Evolutionary conservation across 2,329 filamentous ascomycete species (phyloP).

Genomic region (Pseudocercospora pini-densiflorae): DNA sequence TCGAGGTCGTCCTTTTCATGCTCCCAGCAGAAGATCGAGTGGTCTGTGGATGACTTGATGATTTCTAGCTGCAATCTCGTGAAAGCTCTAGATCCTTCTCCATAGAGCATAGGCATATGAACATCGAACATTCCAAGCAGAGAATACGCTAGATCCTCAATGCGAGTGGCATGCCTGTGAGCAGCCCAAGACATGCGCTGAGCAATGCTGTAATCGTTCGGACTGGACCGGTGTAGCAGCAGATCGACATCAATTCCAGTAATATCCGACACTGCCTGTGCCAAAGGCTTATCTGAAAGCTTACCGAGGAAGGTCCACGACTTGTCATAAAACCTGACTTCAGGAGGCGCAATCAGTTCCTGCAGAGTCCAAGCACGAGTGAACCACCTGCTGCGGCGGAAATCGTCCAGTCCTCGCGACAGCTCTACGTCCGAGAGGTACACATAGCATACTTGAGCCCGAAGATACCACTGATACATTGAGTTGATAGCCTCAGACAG

Average conservation of each 20-base stretch:
- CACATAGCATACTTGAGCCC: slow-evolving; percentile 23
- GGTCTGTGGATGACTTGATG: slow-evolving; percentile 10
- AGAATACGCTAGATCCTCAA: slow-evolving; percentile 12
- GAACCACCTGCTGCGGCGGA: slow-evolving; percentile 4
- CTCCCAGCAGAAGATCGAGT: slow-evolving; percentile 12
- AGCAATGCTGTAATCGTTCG: slow-evolving; percentile 13
- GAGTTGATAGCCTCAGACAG: slow-evolving; percentile 18
- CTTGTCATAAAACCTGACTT: slow-evolving; percentile 7
- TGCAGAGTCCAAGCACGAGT: slow-evolving; percentile 13
- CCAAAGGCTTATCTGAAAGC: background rate
- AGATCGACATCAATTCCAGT: background rate
- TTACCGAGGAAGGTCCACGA: background rate
- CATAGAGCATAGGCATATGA: slow-evolving; percentile 12
- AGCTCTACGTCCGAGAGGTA: slow-evolving; percentile 16
- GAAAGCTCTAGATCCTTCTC: slow-evolving; percentile 6
- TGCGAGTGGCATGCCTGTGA: background rate
- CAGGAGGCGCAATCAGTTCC: slow-evolving; percentile 8
- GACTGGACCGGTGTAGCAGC: background rate
- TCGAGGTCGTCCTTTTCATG: background rate
- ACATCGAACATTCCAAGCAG: slow-evolving; percentile 11
- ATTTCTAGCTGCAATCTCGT: slow-evolving; percentile 12
- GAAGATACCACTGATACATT: slow-evolving; percentile 17
- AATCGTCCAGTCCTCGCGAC: background rate
- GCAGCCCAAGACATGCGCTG: slow-evolving; percentile 8
- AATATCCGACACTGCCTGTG: background rate